Conservation (phyloP, 2,329 filamentous ascomycete species). For the Pestalotiopsis sp. region DNA sequence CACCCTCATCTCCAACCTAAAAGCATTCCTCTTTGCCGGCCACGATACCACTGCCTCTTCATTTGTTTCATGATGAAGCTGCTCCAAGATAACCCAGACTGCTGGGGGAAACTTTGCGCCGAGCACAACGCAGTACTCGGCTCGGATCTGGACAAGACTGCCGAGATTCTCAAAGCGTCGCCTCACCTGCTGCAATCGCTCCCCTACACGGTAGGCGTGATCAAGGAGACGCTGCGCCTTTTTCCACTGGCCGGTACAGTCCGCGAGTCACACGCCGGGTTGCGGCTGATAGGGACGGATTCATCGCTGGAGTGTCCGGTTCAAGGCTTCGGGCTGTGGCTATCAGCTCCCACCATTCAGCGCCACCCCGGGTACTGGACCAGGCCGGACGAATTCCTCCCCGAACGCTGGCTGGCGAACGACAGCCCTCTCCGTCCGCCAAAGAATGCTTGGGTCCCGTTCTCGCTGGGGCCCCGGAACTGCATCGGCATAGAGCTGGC, state of each 20-base stretch:
- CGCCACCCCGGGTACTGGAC: not conserved
- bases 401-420: not conserved
- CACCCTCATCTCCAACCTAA: constrained; percentile 16
- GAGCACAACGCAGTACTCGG: constrained; percentile 2
- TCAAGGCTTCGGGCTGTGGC: not conserved
- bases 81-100: not conserved
- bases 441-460: not conserved
- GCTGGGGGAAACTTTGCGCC: not conserved
- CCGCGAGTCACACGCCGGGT: not conserved
- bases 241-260: not conserved
- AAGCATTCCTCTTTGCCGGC: constrained; percentile 27
- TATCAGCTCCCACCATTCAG: not conserved
- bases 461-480: not conserved
- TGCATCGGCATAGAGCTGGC: constrained; percentile 9
- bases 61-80: constrained; percentile 11
- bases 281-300: not conserved
- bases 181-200: not conserved
- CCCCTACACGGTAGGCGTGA: not conserved
- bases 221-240: constrained; percentile 8
- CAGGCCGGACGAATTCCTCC: not conserved
- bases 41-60: constrained; percentile 28
- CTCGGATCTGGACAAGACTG: not conserved
- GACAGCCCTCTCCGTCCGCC: not conserved
- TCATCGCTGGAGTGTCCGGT: not conserved
- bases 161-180: not conserved